These are phyloP conservation scores for Neurospora tetraspora DNA, from an alignment of 495 filamentous ascomycete species.

Conservation along the genomic window DNA sequence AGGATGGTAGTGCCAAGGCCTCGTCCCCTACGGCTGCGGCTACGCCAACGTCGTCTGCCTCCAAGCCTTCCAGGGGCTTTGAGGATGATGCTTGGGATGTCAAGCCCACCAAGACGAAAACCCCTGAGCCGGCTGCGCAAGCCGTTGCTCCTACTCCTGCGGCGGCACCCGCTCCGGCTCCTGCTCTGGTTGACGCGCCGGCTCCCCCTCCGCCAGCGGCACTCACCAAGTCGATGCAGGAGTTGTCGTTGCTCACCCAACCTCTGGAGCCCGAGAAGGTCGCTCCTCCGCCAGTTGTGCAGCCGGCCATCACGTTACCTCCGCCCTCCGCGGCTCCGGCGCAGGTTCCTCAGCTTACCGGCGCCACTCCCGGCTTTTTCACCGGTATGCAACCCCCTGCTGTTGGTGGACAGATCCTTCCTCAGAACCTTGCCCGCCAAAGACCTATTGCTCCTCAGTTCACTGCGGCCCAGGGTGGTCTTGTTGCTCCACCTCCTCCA, in stretches of 20 bases:
- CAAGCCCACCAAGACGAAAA: constrained; percentile 68
- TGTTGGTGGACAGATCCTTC: constrained; percentile 32
- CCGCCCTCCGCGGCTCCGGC: constrained; percentile 31
- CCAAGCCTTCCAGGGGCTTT: constrained; percentile 57
- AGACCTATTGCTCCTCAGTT: constrained; percentile 63
- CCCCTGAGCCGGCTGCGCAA: constrained; percentile 24
- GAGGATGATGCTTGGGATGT: constrained; percentile 98
- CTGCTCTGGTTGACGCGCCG: constrained; percentile 27
- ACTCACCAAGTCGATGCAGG: constrained; percentile 63
- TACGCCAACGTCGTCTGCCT: constrained; percentile 28
- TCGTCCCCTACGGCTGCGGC: constrained; percentile 38
- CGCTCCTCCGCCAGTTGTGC: constrained; percentile 36
- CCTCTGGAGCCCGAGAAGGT: constrained; percentile 66
- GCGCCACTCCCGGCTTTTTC: constrained; percentile 41
- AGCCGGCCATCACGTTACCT: constrained; percentile 18
- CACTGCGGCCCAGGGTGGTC: constrained; percentile 46
- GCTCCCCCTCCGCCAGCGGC: constrained; percentile 22
- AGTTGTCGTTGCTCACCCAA: constrained; percentile 64
- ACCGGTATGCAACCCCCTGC: constrained; percentile 24
- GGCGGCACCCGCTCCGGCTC: constrained; percentile 11
- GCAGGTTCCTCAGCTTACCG: constrained; percentile 41
- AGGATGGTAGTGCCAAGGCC: constrained; percentile 28
- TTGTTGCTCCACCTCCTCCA: constrained; percentile 72
- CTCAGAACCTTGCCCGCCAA: constrained; percentile 44
- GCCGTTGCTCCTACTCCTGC: constrained; percentile 33